Conservation (phyloP, 805 yeast species). For the Ogataea polymorpha region DNA sequence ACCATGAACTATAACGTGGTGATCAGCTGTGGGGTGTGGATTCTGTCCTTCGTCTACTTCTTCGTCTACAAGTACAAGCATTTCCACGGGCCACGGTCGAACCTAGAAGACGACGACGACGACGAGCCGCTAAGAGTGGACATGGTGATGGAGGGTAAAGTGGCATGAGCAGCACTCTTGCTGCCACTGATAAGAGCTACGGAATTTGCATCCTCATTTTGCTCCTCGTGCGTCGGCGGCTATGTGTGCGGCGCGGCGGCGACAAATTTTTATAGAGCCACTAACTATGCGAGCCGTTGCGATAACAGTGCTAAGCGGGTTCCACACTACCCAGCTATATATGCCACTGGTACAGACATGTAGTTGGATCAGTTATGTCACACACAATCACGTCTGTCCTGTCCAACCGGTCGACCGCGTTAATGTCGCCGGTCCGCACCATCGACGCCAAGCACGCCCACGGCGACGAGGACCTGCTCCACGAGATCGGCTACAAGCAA, state of each 20-base stretch:
- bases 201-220: background rate
- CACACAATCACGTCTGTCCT: conserved; percentile 2
- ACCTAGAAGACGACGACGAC: conserved; percentile 9
- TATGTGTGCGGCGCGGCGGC: conserved; percentile 5
- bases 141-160: background rate
- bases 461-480: conserved; percentile 37
- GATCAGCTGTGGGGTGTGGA: conserved; percentile 59
- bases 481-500: conserved; percentile 67
- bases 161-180: background rate
- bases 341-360: background rate
- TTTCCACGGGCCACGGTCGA: conserved; percentile 50
- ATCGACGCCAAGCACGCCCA: conserved; percentile 28
- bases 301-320: background rate
- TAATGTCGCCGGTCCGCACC: conserved; percentile 27
- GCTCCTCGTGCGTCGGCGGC: background rate
- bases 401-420: conserved; percentile 6
- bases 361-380: background rate
- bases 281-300: background rate
- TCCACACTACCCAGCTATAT: background rate
- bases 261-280: background rate
- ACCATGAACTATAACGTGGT: conserved; percentile 74
- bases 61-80: conserved; percentile 47
- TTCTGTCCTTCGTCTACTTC: conserved; percentile 49
- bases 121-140: background rate
- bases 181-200: background rate